A percentile compares a stretch with the other conserved stretches of the same genome.
These are phyloP conservation scores for Senna siamea DNA, from an alignment of 306 rosid genomes.

Conservation along the genomic window DNA sequence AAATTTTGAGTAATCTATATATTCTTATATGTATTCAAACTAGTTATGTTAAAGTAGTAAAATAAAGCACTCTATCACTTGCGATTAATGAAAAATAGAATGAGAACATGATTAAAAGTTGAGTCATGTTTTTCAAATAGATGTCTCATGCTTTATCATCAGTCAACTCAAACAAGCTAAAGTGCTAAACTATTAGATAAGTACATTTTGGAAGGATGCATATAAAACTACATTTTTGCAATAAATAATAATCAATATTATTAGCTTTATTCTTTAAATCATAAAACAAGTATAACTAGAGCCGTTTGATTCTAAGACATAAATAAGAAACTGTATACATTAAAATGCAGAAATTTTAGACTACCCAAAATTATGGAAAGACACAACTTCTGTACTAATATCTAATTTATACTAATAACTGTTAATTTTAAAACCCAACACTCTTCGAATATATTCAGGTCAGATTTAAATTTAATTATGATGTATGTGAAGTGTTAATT, in stretches of 20 bases:
- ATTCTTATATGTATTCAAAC: too few relatives aligned
- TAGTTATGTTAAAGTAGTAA: too few relatives aligned
- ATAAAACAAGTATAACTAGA: background rate
- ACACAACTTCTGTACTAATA: background rate
- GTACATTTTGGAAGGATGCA: too few relatives aligned
- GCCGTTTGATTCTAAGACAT: background rate
- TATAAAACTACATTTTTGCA: too few relatives aligned
- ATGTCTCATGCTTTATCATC: too few relatives aligned
- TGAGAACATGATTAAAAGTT: too few relatives aligned
- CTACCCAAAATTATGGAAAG: background rate
- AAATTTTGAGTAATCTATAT: too few relatives aligned
- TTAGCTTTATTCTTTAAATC: background rate
- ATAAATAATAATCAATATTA: background rate
- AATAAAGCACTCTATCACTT: too few relatives aligned
- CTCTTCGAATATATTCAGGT: slow-evolving; percentile 3
- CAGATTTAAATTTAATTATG: slow-evolving; percentile 15
- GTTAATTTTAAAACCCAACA: slow-evolving; percentile 23
- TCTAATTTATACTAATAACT: background rate
- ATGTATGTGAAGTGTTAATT: slow-evolving; percentile 33
- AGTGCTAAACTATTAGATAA: too few relatives aligned
- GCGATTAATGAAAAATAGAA: too few relatives aligned
- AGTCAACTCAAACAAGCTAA: too few relatives aligned
- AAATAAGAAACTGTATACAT: background rate
- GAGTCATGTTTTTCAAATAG: too few relatives aligned
- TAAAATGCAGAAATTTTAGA: background rate